These are phyloP conservation scores for Blastobotrys niveus DNA, from an alignment of 1,139 yeast genomes.

Conservation along the genomic window DNA sequence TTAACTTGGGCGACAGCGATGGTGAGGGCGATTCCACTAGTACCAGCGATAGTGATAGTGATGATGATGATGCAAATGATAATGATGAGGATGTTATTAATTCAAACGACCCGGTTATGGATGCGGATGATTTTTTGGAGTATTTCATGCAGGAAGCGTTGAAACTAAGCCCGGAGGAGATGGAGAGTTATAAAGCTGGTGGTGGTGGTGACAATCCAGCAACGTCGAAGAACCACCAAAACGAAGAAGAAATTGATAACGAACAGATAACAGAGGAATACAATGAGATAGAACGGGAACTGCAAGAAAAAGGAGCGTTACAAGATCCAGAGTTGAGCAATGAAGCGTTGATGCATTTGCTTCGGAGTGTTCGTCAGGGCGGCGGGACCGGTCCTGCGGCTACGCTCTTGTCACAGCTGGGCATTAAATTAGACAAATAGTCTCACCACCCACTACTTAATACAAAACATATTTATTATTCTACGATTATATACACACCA, in stretches of 20 bases:
- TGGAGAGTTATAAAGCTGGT: constrained; percentile 33
- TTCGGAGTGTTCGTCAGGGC: constrained; percentile 31
- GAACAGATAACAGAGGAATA: constrained; percentile 21
- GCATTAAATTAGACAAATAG: constrained; percentile 21
- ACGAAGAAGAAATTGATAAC: constrained; percentile 1
- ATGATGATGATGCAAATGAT: constrained; percentile 19
- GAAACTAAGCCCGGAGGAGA: constrained; percentile 39
- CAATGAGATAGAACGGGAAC: constrained; percentile 24
- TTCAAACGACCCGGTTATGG: constrained; percentile 38
- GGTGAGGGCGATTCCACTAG: constrained; percentile 6
- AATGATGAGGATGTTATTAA: constrained; percentile 21
- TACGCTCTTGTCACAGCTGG: constrained; percentile 32
- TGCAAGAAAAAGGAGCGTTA: constrained; percentile 23
- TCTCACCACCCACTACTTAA: background rate
- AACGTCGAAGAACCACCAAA: background rate
- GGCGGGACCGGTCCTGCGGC: constrained; percentile 38
- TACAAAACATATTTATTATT: background rate
- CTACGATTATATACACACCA: background rate
- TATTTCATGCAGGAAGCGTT: constrained; percentile 51
- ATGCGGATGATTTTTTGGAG: constrained; percentile 61
- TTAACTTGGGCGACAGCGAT: constrained; percentile 12
- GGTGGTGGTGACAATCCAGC: background rate
- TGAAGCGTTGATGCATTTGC: constrained; percentile 25
- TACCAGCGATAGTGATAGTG: constrained; percentile 8
- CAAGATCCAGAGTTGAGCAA: constrained; percentile 27